Conservation (phyloP, 2,329 filamentous ascomycete species). For the Tolypocladium capitatum region DNA sequence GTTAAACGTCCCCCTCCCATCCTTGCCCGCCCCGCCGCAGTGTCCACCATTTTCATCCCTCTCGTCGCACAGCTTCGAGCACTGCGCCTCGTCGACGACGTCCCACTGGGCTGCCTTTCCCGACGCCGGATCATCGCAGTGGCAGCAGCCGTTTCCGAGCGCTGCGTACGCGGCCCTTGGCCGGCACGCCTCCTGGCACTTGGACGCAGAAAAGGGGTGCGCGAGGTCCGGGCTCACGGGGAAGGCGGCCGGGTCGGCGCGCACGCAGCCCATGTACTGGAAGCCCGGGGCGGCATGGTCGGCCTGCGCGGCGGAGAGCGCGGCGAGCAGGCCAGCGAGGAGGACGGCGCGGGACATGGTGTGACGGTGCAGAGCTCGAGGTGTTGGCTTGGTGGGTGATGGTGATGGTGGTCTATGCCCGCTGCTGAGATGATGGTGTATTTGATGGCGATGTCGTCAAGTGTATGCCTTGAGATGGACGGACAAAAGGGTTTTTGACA, state of each 20-base stretch:
- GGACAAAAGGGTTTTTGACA: no score
- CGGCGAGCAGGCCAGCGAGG: constrained; percentile 12
- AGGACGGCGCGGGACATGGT: constrained; percentile 7
- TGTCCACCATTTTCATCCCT: constrained; percentile 7
- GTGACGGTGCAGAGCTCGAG: background rate
- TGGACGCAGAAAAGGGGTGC: constrained; percentile 6
- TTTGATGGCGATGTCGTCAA: no score
- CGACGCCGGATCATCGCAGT: constrained; percentile 7
- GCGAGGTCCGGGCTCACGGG: constrained; percentile 5
- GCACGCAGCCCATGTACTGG: constrained; percentile 17
- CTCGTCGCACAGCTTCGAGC: constrained; percentile 8
- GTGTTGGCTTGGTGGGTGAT: background rate
- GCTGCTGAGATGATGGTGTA: no score
- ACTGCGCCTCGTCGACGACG: constrained; percentile 9
- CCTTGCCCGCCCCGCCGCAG: constrained; percentile 11
- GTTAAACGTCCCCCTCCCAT: constrained; percentile 5
- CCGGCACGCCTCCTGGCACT: constrained; percentile 10
- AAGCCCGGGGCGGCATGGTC: constrained; percentile 7
- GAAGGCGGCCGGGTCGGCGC: constrained; percentile 8
- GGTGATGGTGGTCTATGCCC: background rate
- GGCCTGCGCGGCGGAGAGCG: constrained; percentile 9
- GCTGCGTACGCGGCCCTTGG: constrained; percentile 8
- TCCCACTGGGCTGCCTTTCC: constrained; percentile 3
- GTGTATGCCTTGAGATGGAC: no score
- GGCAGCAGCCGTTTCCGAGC: constrained; percentile 9